Base-by-base conservation (phyloP, 2,329 filamentous ascomycete species). In the Aspergillus puulaauensis region DNA sequence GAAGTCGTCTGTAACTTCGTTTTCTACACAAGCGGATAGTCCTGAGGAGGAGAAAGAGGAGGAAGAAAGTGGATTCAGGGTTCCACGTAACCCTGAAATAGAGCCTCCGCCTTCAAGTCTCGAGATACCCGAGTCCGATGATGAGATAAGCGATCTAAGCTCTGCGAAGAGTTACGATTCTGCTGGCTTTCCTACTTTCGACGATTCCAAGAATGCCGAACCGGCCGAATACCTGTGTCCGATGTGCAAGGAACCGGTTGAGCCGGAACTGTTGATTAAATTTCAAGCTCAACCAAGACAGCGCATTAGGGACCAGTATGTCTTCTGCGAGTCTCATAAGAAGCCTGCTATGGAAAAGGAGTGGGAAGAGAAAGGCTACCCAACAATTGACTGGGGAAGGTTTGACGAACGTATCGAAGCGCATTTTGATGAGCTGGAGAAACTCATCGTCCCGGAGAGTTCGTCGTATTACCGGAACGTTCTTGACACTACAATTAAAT, bases 261-360 rank as follows among this genome's bases (percentile, higher is more conserved):
- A 86, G 52, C 73, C 76, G 9, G 74, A 75, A 0, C 73, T 84
- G 1, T 77, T 91, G n/a, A 73, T 80, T 52, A 75, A 77, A 2
- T 85, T 85, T 64, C 78, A 79, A 9, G 56, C 66, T 5, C 69
- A 70, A 39, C 65, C 70, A 3, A 69, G 66, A 27, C 71, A 71
- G 54, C 71, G 73, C 2, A 61, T 75, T 19, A 71, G 70, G 11
- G 72, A 75, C 9, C 72, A 75, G 33, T 62, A 69, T 11, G 77
- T 73, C 17, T 90, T 91, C 71, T 91, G 89, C 70, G 77, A 80
- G 44, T 74, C 79, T 7, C 89, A 91, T 76, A 84, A 83, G 65
- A 80, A 77, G 58, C 75, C 77, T 31, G 77, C 82, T 2, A 88
- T 87, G 57, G 64, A 75, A 62, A 60, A 72, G 17, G 74, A 80